phyloP scores from a whole-genome alignment of 495 filamentous ascomycete genomes.

The Acidiella bohemica region DNA sequence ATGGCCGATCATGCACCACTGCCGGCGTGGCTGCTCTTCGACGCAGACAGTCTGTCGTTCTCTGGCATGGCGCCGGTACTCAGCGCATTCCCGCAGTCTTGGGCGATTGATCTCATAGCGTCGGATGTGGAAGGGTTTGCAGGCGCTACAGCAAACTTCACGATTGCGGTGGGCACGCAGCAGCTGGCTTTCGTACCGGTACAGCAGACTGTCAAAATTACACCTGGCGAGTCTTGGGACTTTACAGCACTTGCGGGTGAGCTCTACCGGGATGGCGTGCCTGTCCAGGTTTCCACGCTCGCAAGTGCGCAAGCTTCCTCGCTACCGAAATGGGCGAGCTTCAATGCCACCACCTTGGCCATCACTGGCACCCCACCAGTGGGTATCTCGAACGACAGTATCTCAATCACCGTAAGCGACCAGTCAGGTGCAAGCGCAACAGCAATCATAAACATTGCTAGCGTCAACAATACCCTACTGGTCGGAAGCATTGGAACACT shows the following conservation, averaged over 20 bases:
- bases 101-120: constrained; percentile 60
- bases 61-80: constrained; percentile 56
- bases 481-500: constrained; percentile 30
- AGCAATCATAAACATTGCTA: constrained; percentile 45
- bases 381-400: constrained; percentile 42
- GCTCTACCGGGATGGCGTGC: constrained; percentile 50
- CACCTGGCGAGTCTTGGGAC: constrained; percentile 38
- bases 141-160: constrained; percentile 50
- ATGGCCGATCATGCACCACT: constrained; percentile 65
- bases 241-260: constrained; percentile 40
- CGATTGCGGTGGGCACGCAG: constrained; percentile 56
- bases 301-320: constrained; percentile 35
- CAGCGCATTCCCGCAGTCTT: constrained; percentile 47
- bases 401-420: constrained; percentile 54
- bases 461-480: constrained; percentile 28
- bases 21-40: constrained; percentile 76
- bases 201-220: constrained; percentile 45
- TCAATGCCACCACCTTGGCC: constrained; percentile 48
- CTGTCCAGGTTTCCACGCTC: constrained; percentile 35
- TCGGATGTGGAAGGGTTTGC: constrained; percentile 70
- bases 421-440: constrained; percentile 49
- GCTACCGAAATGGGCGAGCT: constrained; percentile 54
- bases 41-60: constrained; percentile 49
- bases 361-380: constrained; percentile 52
- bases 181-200: constrained; percentile 48